A percentile compares a stretch with the other conserved stretches of the same genome.
These are phyloP conservation scores for Alternaria novae-zelandiae DNA, from an alignment of 2,329 filamentous ascomycete genomes.

Conservation along the genomic window DNA sequence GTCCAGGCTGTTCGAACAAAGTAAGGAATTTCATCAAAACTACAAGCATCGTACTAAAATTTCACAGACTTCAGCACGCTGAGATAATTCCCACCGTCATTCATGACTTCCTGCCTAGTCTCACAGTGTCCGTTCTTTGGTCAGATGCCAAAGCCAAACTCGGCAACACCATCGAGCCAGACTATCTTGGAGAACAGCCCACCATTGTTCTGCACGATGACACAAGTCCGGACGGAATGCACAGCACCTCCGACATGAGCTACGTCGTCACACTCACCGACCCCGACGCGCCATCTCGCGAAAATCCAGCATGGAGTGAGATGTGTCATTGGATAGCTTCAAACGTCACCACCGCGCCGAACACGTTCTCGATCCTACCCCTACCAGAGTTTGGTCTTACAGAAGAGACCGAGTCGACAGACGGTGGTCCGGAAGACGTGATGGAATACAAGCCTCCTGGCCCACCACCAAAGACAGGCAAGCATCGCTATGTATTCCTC, in stretches of 20 bases:
- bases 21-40: constrained; percentile 18
- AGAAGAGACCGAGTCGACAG: constrained; percentile 6
- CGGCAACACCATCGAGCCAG: constrained; percentile 61
- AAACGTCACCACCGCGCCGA: constrained; percentile 38
- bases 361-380: constrained; percentile 31
- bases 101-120: constrained; percentile 63
- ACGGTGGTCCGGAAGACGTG: constrained; percentile 46
- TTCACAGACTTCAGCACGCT: constrained; percentile 44
- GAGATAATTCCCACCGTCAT: constrained; percentile 59
- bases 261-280: constrained; percentile 63
- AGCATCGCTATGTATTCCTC: constrained; percentile 65
- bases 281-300: constrained; percentile 63
- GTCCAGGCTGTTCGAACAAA: constrained; percentile 36
- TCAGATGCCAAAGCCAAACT: constrained; percentile 51
- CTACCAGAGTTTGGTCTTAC: constrained; percentile 30
- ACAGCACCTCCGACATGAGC: constrained; percentile 38
- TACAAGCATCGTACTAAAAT: neutral
- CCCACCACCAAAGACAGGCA: constrained; percentile 62
- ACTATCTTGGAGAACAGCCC: constrained; percentile 52
- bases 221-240: constrained; percentile 22
- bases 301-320: constrained; percentile 62
- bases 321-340: constrained; percentile 64
- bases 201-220: constrained; percentile 49
- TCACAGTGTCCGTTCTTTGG: constrained; percentile 59
- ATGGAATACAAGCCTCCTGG: constrained; percentile 61